Base-by-base conservation (phyloP, 805 yeast species). In the Barnettozyma sp. region DNA sequence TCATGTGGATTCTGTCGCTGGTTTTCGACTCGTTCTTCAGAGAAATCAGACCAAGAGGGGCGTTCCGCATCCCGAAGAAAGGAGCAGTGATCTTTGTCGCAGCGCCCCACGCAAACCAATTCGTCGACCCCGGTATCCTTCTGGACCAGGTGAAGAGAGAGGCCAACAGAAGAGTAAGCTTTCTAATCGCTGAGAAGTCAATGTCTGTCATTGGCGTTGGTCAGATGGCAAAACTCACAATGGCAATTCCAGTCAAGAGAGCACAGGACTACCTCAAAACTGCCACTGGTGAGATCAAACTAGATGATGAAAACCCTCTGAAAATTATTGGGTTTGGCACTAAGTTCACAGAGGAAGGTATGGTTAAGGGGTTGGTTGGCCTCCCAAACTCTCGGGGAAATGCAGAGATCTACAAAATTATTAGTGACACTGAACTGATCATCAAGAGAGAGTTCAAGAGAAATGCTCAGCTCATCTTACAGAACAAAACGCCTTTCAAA, bases 91-190 rank as follows among this genome's bases (percentile, higher is more conserved):
- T 90, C 36, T 80, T 92, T 43, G 97, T 92, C 23, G 94, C 92
- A 9, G 98, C 96, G 2, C 97, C 97, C 2, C 98, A 90, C 63
- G 94, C 95, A n/a, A 85, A 85, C 54, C 95, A 85, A 50, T 83
- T 82, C 43, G 76, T 82, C 23, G 84, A 77, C 46, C 90, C 92
- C 2, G 74, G 88, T 33, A 71, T 92, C 34, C 65, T 92, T 31
- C 79, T 85, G 82, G 79, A 82, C 31, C 90, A 82, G 54, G 90
- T 84, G 18, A 73, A 78, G 48, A 64, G 66, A 34, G 76, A 75
- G 39, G 70, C 82, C 2, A 71, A 76, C 7, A 68, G 95, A 42
- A 64, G 90, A 27, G 72, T 84, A 12, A 74, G 86, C 15, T 87
- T 88, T 54, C 64, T 90, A 43, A 83, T 87, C 43, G 98, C 98